Evolutionary conservation across 495 filamentous ascomycete genomes (phyloP), one percentile per base, ranked within the genome.

Genomic region (Tuber melanosporum): DNA sequence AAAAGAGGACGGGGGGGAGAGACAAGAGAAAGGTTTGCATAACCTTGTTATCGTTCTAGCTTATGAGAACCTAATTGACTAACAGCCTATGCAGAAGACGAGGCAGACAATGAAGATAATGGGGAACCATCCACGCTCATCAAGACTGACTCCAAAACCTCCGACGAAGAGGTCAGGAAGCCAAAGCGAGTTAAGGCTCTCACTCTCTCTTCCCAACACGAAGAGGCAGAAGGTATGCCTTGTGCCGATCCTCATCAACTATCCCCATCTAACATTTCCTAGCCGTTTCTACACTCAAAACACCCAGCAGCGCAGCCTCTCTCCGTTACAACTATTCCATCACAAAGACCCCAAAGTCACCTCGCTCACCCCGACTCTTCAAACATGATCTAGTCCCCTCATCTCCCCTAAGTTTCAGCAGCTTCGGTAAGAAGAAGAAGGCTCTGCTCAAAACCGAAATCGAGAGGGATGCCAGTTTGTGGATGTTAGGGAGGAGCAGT

Each of bases 371-470:
- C 57, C 57, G 57, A 66, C 57, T 66, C 57, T 66, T 66, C 12
- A 66, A 66, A 36, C 57, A 66, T 36, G 57, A 66, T 66, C 32
- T 66, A 66, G 57, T 36, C 26, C 57, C 57, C 26, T 66, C 57
- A 66, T 66, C 57, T 36, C 57, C 57, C 26, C 57, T 66, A 36
- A 26, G 57, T 36, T 36, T 66, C 12, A 66, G 57, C 57, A 19
- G 14, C 26, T 66, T 66, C 32, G 26, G 14, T 7, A 75, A 20
- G 71, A 74, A 17, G 14, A 78, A n/a, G 76, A 81, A 46, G 44
- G 45, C 1, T 22, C 76, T 62, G 73, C 73, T 19, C 75, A 84
- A 26, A 69, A 83, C 46, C 78, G 84, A 57, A 78, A 84, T 43
- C 81, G 71, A 62, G 36, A 77, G 76, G 69, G 70, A 75, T 70